Base-by-base conservation (phyloP, 2,329 filamentous ascomycete species). In the Alternaria sp. region DNA sequence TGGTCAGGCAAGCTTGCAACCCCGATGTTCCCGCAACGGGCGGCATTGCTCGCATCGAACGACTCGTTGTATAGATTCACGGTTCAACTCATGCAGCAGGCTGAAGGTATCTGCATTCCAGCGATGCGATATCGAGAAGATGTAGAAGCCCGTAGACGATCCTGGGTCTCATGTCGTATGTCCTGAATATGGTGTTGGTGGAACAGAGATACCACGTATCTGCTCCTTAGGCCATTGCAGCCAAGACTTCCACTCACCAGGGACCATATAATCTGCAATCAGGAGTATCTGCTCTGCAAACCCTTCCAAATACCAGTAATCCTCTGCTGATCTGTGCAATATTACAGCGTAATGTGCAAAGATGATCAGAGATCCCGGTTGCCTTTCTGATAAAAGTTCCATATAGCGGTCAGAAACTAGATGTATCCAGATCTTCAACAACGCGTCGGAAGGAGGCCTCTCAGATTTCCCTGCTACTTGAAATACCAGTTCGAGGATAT, bases 321-420 rank as follows among this genome's bases (percentile, higher is more conserved):
- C 54, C 13, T 58, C 39, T n/a, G 67, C 60, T 8, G 65, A 60
- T 36, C 66, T 63, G 21, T 55, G 51, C 7, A 78, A 42, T 21
- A 78, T 52, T 9, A 77, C 72, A 23, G 73, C 75, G 51, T 72
- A 78, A 55, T 78, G 72, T 13, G 74, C 72, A 45, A 78, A 68
- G 26, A 78, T 74, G 48, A 77, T 70, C 49, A 78, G 53, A 17
- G 74, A 72, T 7, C 71, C 67, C 4, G 73, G 73, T 42, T 76
- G 70, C 34, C 65, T 63, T 37, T 71, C 65, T 11, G 65, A 67
- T 8, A 77, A 59, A 36, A 73, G 52, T 34, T 73, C 70, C 26
- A 74, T 42, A 29, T 73, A 74, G 33, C 68, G 63, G 13, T 69
- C 62, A 0, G 65, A 59, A 6, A 74, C 51, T 10, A 65, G 54